Evolutionary conservation across 2,329 filamentous ascomycete genomes (phyloP), one percentile per base, ranked within the genome.

Genomic region (Fusarium chaquense): DNA sequence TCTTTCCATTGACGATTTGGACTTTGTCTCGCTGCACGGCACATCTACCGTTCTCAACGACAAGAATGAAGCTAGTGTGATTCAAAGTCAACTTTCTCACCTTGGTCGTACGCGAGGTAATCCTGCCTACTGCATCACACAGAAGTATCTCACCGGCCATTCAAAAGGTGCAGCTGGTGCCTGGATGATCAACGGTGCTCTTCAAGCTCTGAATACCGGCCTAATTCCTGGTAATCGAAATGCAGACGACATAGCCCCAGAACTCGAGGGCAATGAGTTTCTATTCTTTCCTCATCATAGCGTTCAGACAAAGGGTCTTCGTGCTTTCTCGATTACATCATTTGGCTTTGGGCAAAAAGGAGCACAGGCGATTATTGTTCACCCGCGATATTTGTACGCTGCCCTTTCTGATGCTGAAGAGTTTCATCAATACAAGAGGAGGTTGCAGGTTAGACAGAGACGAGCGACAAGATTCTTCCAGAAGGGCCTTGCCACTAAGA

Each of bases 141-240:
- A 50, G 33, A 50, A 50, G 47, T 50, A 20, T 38, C 47, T 50
- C 22, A 50, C 47, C 2, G 47, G 47, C 33, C 47, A 50, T 50
- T 50, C 33, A 8, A 50, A 50, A 16, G 47, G 47, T 8, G 47
- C 47, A 9, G 47, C 47, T n/a, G 33, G 22, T 15, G 47, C 47
- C 7, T 50, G 47, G 47, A 50, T 50, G 47, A 13, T 50, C 15
- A 50, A 50, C 9, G 47, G 47, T 10, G 47, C 47, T 5, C 35
- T 26, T n/a, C 47, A 50, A 16, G 33, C 47, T 36, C 47, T 50
- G 11, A 16, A 50, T 36, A 26, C 47, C 9, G 32, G 32, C 2
- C 5, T 50, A 20, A 36, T 50, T 26, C 47, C 47, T 36, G 47
- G 47, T 16, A 36, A 50, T 18, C 47, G 33, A 13, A 50, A 50